Percentiles rank a stretch among this genome's conserved stretches.
phyloP scores from a whole-genome alignment of 164 flowering plant genomes.

The Paratinospora sagittata region DNA sequence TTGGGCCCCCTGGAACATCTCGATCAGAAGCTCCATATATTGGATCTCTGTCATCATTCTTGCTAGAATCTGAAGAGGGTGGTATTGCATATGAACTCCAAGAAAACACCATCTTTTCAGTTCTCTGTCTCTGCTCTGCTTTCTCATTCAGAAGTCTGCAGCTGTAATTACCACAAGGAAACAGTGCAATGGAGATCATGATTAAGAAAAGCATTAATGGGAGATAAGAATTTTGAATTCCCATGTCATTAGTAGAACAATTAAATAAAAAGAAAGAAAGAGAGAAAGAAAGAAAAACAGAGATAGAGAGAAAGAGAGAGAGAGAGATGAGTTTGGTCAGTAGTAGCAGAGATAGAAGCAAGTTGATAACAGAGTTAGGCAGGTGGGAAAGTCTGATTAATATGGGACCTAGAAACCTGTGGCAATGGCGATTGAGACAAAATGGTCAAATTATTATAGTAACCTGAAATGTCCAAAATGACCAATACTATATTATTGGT shows the following conservation, averaged over 20 bases:
- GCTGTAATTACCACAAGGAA: slow-evolving; percentile 16
- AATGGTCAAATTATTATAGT: neutral
- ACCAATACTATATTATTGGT: neutral
- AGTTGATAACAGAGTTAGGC: slow-evolving; percentile 6
- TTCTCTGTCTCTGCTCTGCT: slow-evolving; percentile 2
- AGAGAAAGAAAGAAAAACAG: too few relatives aligned
- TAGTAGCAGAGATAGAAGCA: neutral
- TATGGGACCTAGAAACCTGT: slow-evolving; percentile 14
- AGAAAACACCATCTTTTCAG: neutral
- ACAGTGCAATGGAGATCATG: slow-evolving; percentile 17
- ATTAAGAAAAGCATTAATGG: slow-evolving; percentile 19
- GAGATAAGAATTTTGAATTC: slow-evolving; percentile 9
- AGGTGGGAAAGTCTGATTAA: slow-evolving; percentile 21
- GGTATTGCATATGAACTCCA: slow-evolving; percentile 9
- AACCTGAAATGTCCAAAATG: neutral
- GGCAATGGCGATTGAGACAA: neutral
- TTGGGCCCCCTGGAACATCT: slow-evolving; percentile 27
- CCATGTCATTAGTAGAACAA: too few relatives aligned
- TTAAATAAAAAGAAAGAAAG: too few relatives aligned
- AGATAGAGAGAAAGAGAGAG: neutral
- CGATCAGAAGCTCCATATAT: slow-evolving; percentile 19
- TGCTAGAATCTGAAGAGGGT: slow-evolving; percentile 9
- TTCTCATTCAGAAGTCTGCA: slow-evolving; percentile 3
- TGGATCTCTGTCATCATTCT: neutral
- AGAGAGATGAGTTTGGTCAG: slow-evolving; percentile 4